Evolutionary conservation across 768 basidiomycete species (phyloP).

Genomic region (Tricholoma matsutake): DNA sequence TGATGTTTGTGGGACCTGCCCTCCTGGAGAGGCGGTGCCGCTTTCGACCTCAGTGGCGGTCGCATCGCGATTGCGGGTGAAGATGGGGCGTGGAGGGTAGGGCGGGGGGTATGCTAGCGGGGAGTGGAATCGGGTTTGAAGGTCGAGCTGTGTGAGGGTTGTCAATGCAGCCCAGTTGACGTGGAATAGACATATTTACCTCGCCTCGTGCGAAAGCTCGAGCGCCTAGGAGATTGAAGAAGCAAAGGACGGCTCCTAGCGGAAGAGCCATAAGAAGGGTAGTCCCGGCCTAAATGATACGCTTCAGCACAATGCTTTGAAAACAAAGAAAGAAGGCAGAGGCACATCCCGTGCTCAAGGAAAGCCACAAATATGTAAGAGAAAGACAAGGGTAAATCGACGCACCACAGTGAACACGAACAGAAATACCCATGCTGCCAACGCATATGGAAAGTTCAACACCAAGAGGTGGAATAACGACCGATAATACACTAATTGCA

Average conservation of each 20-base stretch:
- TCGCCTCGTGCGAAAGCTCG: slow-evolving; percentile 69
- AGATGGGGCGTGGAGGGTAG: slow-evolving; percentile 70
- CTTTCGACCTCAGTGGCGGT: slow-evolving; percentile 49
- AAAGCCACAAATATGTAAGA: neutral
- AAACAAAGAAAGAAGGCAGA: neutral
- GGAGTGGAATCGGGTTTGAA: slow-evolving; percentile 69
- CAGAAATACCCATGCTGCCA: slow-evolving; percentile 74
- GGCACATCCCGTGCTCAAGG: neutral
- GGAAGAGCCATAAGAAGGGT: slow-evolving; percentile 78
- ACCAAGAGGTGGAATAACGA: slow-evolving; percentile 67
- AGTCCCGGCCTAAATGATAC: slow-evolving; percentile 58
- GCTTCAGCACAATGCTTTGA: neutral
- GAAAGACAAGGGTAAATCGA: slow-evolving; percentile 10
- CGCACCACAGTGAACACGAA: slow-evolving; percentile 80
- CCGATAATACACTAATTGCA: slow-evolving; percentile 53
- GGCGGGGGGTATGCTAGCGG: slow-evolving; percentile 62
- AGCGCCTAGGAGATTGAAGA: slow-evolving; percentile 73
- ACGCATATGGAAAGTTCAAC: slow-evolving; percentile 76
- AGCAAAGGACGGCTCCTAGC: slow-evolving; percentile 73
- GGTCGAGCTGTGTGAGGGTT: slow-evolving; percentile 42
- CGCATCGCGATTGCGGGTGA: slow-evolving; percentile 57
- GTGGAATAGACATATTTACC: slow-evolving; percentile 29
- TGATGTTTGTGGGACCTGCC: slow-evolving; percentile 53
- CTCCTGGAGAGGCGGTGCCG: slow-evolving; percentile 27
- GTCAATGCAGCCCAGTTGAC: neutral